These are phyloP conservation scores for Tremella yokohamensis DNA, from an alignment of 768 basidiomycete species.

Conservation along the genomic window DNA sequence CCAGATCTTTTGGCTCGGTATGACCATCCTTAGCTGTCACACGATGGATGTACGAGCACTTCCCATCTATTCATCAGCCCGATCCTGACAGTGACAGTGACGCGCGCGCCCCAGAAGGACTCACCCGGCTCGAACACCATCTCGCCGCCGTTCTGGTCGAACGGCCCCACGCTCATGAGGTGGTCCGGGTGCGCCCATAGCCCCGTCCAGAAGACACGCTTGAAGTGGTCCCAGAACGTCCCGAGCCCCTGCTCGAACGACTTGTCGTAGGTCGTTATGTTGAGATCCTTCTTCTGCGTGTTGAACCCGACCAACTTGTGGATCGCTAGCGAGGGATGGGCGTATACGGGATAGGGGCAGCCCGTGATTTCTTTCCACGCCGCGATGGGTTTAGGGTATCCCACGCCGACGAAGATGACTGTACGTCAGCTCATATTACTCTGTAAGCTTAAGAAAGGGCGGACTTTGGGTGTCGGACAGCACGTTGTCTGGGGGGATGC, in stretches of 20 bases:
- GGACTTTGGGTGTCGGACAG: background rate
- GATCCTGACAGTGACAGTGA: too few relatives aligned
- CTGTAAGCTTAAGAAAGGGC: background rate
- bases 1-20: slow-evolving; percentile 24
- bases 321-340: slow-evolving; percentile 24
- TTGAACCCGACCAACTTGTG: slow-evolving; percentile 23
- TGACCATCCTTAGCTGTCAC: slow-evolving; percentile 39
- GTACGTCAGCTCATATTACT: background rate
- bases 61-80: slow-evolving; percentile 22
- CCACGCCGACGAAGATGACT: slow-evolving; percentile 39
- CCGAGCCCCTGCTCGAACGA: slow-evolving; percentile 19
- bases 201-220: slow-evolving; percentile 91
- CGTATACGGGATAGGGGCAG: slow-evolving; percentile 34
- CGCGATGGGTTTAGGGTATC: slow-evolving; percentile 24
- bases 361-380: slow-evolving; percentile 18
- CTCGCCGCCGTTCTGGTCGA: slow-evolving; percentile 41
- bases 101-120: slow-evolving; percentile 12
- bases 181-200: slow-evolving; percentile 80
- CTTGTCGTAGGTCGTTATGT: slow-evolving; percentile 11
- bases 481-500: background rate
- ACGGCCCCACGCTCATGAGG: slow-evolving; percentile 26
- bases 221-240: slow-evolving; percentile 52
- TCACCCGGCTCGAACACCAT: slow-evolving; percentile 33
- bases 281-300: slow-evolving; percentile 1
- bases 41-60: slow-evolving; percentile 33